phyloP scores from a whole-genome alignment of 2,329 filamentous ascomycete species.

The Trichothecium sympodiale region DNA sequence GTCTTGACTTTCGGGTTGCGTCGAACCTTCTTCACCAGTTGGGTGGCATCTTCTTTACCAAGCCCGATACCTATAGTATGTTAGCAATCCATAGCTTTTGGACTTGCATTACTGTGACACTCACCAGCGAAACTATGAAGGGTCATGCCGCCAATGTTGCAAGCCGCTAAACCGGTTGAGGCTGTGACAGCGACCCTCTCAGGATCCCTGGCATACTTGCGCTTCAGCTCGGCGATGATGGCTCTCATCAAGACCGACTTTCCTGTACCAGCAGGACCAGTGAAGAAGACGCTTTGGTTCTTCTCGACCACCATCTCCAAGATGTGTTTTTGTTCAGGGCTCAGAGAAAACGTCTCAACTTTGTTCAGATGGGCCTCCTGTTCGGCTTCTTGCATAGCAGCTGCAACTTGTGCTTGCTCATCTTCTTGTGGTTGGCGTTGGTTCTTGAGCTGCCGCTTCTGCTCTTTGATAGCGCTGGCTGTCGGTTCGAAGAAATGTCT shows the following conservation, averaged over 20 bases:
- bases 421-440: slow-evolving; percentile 31
- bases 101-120: no score
- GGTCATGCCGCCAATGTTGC: slow-evolving; percentile 92
- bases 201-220: slow-evolving; percentile 64
- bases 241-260: slow-evolving; percentile 93
- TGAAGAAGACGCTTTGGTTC: slow-evolving; percentile 90
- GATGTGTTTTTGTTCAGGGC: slow-evolving; percentile 76
- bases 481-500: slow-evolving; percentile 58
- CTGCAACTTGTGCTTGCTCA: slow-evolving; percentile 21
- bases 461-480: slow-evolving; percentile 63
- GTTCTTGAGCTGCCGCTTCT: slow-evolving; percentile 62
- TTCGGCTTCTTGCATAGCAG: slow-evolving; percentile 16
- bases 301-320: slow-evolving; percentile 71
- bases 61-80: slow-evolving; percentile 55
- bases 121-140: slow-evolving; percentile 84
- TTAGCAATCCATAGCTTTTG: no score
- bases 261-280: slow-evolving; percentile 88
- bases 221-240: slow-evolving; percentile 72
- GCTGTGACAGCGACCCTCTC: slow-evolving; percentile 89
- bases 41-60: slow-evolving; percentile 74
- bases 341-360: slow-evolving; percentile 55
- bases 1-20: slow-evolving; percentile 78
- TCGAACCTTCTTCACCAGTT: slow-evolving; percentile 82
- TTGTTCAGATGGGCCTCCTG: slow-evolving; percentile 28
- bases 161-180: slow-evolving; percentile 89